Base-by-base conservation (phyloP, 768 basidiomycete species). In the Boletus reticulatus region DNA sequence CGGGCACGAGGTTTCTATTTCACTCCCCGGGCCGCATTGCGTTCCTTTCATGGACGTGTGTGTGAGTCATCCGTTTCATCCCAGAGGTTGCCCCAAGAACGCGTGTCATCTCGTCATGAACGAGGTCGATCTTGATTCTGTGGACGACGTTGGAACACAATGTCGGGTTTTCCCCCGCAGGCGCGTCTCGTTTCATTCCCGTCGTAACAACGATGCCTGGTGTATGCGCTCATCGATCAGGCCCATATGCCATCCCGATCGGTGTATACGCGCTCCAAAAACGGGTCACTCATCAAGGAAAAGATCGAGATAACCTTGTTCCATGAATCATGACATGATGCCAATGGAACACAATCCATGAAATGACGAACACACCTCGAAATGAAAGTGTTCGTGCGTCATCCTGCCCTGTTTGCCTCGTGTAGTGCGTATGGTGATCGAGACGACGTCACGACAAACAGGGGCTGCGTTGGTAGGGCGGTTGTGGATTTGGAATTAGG, bases 141-240 rank as follows among this genome's bases (percentile, higher is more conserved):
- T n/a, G n/a, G n/a, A n/a, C n/a, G n/a, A n/a, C n/a, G n/a, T n/a
- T n/a, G n/a, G n/a, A n/a, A n/a, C n/a, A n/a, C 24, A 6, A 27
- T 8, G 27, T 27, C 27, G 27, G 27, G 8, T 27, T 29, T 53
- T 57, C 57, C 60, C 60, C 54, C 60, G 55, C 50, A 61, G 50
- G 47, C 17, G 50, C 29, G 36, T 4, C 19, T 4, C 19, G 22
- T 14, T 54, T 62, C 56, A 62, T 62, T 62, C 59, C 59, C 59
- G 51, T 43, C 22, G 22, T 22, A 22, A 22, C 22, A 22, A 22
- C 38, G 16, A 43, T 42, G 29, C 17, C 22, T 39, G 50, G 51
- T n/a, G 59, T 61, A 13, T 60, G 59, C 60, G 59, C 52, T 60
- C 59, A 61, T 61, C 49, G 59, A 61, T 61, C 59, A 58, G 55